Conservation (phyloP, 371 early-diverging fungal species). For the Mucor plumbeus region DNA sequence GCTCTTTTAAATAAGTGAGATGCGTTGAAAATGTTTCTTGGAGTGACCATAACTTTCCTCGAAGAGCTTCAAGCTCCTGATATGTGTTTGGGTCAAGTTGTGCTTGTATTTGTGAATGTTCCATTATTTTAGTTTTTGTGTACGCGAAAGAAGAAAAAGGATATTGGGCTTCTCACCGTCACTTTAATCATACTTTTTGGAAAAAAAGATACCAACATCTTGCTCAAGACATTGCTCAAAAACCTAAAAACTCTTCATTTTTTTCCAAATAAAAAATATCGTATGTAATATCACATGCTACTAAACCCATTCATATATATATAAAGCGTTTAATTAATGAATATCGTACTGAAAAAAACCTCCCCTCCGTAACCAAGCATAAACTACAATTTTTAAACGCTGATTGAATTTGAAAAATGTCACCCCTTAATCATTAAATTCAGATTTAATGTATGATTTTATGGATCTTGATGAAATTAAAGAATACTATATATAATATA, state of each 20-base stretch:
- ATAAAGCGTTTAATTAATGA: too few relatives aligned
- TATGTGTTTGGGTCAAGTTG: constrained; percentile 51
- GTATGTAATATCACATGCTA: too few relatives aligned
- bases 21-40: constrained; percentile 64
- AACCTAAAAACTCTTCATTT: background rate
- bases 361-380: too few relatives aligned
- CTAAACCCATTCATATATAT: too few relatives aligned
- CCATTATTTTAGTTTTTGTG: background rate
- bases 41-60: constrained; percentile 65
- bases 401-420: too few relatives aligned
- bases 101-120: constrained; percentile 19
- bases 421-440: too few relatives aligned
- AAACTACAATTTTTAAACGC: too few relatives aligned
- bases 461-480: too few relatives aligned
- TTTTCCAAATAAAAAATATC: background rate
- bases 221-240: background rate
- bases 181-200: background rate
- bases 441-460: too few relatives aligned
- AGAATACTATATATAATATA: too few relatives aligned
- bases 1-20: constrained; percentile 51
- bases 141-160: background rate
- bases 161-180: background rate
- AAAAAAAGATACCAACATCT: background rate
- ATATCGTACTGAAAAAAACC: too few relatives aligned
- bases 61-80: constrained; percentile 62